Evolutionary conservation across 352 stramenopile genomes (phyloP), one percentile per base, ranked within the genome.

Genomic region (Pythium aristosporum): DNA sequence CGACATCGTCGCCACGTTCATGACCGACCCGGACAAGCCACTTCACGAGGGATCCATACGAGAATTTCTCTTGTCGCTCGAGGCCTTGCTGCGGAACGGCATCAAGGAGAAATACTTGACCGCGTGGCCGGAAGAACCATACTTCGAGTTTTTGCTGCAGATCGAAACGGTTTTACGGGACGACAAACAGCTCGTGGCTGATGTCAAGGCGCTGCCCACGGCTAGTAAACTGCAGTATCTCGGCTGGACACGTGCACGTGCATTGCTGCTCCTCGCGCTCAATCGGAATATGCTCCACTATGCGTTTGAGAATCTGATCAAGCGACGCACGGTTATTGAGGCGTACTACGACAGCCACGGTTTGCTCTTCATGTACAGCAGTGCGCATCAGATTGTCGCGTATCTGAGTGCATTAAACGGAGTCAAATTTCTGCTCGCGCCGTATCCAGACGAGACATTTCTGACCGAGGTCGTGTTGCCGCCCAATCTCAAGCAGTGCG

Each of bases 231-330:
- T 88, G 3, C 68, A 73, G 23, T 76, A 74, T 67, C 52, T 94
- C 5, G 85, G 85, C 0, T 94, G 85, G 85, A 88, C 75, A 4
- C 73, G 69, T n/a, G 75, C 85, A 7, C 85, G 85, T 5, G 78
- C 76, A 2, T 79, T 92, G 49, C 60, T 94, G 9, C 72, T 86
- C 18, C 47, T 85, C 43, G 81, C 82, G n/a, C 67, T 94, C 47
- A 94, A 89, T 50, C 88, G 84, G 58, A 79, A 80, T 36, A 79
- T 94, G 34, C 74, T 94, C 10, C 85, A 90, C 37, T 79, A 79
- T 30, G 85, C 81, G 1, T 82, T 94, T 28, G 85, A 94, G 73
- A 94, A 94, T 48, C 46, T 94, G 47, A 83, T 61, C 59, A 94
- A 94, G 64, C 66, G 85, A 20, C 75, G 81, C 16, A 52, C 67